These are phyloP conservation scores for Helichrysum umbraculigerum DNA, from an alignment of 129 eudicot species.

Conservation along the genomic window DNA sequence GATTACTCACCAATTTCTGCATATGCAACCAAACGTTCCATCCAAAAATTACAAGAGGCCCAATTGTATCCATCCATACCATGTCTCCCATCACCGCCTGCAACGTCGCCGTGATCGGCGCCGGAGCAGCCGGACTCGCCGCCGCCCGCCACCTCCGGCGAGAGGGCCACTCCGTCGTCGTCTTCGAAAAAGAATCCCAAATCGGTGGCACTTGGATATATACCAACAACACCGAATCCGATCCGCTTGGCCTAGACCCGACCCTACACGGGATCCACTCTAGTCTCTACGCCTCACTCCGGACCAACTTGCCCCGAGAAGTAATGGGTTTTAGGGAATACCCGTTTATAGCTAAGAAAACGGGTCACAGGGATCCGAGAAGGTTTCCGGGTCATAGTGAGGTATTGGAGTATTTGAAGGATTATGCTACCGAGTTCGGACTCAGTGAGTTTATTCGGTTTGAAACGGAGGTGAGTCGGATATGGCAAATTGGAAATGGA, in stretches of 20 bases:
- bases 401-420: slow-evolving; percentile 75
- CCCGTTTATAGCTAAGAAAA: slow-evolving; percentile 58
- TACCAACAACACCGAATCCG: slow-evolving; percentile 58
- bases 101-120: slow-evolving; percentile 87
- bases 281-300: slow-evolving; percentile 78
- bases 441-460: slow-evolving; percentile 59
- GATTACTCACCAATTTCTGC: background rate
- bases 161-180: slow-evolving; percentile 80
- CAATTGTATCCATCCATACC: background rate
- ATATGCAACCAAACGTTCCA: background rate
- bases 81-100: slow-evolving; percentile 46
- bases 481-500: slow-evolving; percentile 46
- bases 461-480: slow-evolving; percentile 60
- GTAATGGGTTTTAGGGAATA: slow-evolving; percentile 74
- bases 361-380: slow-evolving; percentile 62
- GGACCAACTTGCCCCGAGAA: slow-evolving; percentile 86
- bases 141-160: slow-evolving; percentile 83
- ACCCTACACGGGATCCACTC: slow-evolving; percentile 52
- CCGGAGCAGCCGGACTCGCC: slow-evolving; percentile 86
- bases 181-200: slow-evolving; percentile 57
- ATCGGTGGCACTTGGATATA: slow-evolving; percentile 86
- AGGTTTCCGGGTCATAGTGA: slow-evolving; percentile 88
- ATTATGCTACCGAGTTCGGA: slow-evolving; percentile 60
- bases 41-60: background rate
- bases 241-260: slow-evolving; percentile 61